Evolutionary conservation across 768 basidiomycete species (phyloP), one percentile per base, ranked within the genome.

Genomic region (Pleurotus cornucopiae): DNA sequence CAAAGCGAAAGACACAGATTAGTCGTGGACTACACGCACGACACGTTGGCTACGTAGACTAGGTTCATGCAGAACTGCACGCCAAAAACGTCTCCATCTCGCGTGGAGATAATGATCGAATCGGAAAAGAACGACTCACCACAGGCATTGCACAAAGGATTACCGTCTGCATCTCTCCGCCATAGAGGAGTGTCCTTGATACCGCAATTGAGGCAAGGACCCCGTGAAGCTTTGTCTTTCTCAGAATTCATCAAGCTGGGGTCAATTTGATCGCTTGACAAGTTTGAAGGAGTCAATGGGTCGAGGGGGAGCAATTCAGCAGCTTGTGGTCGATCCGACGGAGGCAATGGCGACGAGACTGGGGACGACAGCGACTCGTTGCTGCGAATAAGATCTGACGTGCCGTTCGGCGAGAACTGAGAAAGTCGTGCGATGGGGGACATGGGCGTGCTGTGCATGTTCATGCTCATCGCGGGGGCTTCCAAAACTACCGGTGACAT

Each of bases 101-200:
- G 51, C 51, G 51, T 53, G 51, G 43, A 38, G 37, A 54, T 55
- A 20, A 62, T 39, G 51, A 51, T 53, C 51, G 51, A 26, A 39
- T 53, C 41, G 39, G 51, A 40, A 25, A 53, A 41, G 51, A 40
- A 39, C 46, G 56, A 81, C 90, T 81, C 69, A 93, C 91, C 92
- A 71, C 92, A 94, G 51, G 89, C 88, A 70, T 94, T 94, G 76
- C 92, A 94, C 66, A 94, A 82, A 48, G 86, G 81, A 69, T 88
- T 90, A 57, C 91, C 92, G 63, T 89, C 84, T 44, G 79, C 74
- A 67, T 90, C 90, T 62, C 91, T 81, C 63, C 91, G 76, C 92
- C 92, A 94, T 23, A 93, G 81, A 37, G 91, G 91, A 55, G 90
- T 91, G 60, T 83, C 80, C 4, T 78, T 74, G n/a, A 88, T 86